These are phyloP conservation scores for Leccinum pseudoinsigne DNA, from an alignment of 1,284 basidiomycete species.

Conservation along the genomic window DNA sequence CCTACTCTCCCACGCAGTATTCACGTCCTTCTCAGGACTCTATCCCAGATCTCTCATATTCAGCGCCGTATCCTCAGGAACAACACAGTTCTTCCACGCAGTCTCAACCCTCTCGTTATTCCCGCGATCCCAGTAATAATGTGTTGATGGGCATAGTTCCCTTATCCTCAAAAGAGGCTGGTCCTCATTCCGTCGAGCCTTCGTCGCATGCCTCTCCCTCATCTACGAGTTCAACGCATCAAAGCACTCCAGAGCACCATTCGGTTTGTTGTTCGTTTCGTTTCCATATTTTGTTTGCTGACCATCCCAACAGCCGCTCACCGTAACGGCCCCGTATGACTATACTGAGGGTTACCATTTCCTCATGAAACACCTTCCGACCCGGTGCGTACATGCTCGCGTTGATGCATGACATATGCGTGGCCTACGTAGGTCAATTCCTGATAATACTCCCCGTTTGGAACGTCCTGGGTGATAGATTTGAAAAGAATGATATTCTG, in stretches of 20 bases:
- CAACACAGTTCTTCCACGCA: constrained; percentile 30
- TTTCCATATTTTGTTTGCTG: constrained; percentile 2
- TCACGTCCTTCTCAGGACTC: constrained; percentile 47
- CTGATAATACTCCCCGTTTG: constrained; percentile 38
- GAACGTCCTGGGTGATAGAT: constrained; percentile 49
- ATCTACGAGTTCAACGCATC: constrained; percentile 38
- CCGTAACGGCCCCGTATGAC: constrained; percentile 84
- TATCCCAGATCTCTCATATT: constrained; percentile 33
- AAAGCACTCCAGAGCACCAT: constrained; percentile 25
- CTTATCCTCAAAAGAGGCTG: constrained; percentile 27
- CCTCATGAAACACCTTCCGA: constrained; percentile 88
- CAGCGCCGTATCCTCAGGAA: constrained; percentile 32
- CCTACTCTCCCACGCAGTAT: constrained; percentile 39
- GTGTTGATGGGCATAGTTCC: constrained; percentile 17
- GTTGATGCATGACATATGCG: constrained; percentile 36
- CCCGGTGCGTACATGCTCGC: constrained; percentile 57
- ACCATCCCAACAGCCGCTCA: constrained; percentile 54
- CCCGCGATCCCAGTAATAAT: constrained; percentile 44
- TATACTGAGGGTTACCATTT: constrained; percentile 95
- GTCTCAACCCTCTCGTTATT: constrained; percentile 49
- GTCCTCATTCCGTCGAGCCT: constrained; percentile 30
- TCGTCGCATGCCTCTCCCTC: constrained; percentile 43
- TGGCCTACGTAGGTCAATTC: constrained; percentile 41
- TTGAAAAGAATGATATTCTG: constrained; percentile 94
- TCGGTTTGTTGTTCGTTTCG: constrained; percentile 22